phyloP scores from a whole-genome alignment of 768 basidiomycete species.

The Coprinopsis strossmayeri region DNA sequence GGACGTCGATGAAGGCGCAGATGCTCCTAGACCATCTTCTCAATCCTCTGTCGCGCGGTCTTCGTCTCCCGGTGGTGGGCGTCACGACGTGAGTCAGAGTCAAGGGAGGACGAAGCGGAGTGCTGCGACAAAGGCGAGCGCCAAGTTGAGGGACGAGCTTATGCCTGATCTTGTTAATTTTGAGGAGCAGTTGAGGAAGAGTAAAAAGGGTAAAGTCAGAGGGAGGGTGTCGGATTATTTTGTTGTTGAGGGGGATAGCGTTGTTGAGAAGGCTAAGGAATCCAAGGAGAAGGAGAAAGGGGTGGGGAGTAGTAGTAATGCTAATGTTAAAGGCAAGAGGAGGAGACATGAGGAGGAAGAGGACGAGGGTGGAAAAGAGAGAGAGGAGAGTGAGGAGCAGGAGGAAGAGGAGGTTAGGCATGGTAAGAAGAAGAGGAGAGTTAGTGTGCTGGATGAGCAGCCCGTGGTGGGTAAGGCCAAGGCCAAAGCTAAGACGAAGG shows the following conservation, averaged over 20 bases:
- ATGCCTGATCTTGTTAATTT: conserved; percentile 76
- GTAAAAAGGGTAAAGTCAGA: conserved; percentile 22
- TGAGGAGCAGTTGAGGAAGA: conserved; percentile 53
- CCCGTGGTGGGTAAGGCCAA: conserved; percentile 12
- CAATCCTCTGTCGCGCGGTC: not conserved
- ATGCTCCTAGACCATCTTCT: not conserved
- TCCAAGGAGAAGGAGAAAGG: conserved; percentile 7
- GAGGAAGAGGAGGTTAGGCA: not conserved
- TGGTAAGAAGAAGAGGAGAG: conserved; percentile 4
- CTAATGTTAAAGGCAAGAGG: conserved; percentile 13
- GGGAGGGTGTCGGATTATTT: conserved; percentile 12
- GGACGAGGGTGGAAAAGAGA: not conserved
- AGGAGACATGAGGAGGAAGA: conserved; percentile 2
- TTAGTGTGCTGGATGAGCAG: conserved; percentile 11
- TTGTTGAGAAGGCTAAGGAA: conserved; percentile 3
- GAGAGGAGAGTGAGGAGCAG: conserved; percentile 4
- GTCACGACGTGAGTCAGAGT: too few species aligned
- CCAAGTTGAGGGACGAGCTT: conserved; percentile 55
- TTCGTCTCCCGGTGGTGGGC: not conserved
- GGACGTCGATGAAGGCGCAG: not conserved
- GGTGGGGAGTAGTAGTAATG: not conserved
- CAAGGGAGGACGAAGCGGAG: conserved; percentile 30
- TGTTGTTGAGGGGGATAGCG: conserved; percentile 17
- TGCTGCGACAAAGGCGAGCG: conserved; percentile 39
- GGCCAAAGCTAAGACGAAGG: conserved; percentile 6